phyloP scores from a whole-genome alignment of 176 grass and related monocot genomes.

The Musa acuminata region DNA sequence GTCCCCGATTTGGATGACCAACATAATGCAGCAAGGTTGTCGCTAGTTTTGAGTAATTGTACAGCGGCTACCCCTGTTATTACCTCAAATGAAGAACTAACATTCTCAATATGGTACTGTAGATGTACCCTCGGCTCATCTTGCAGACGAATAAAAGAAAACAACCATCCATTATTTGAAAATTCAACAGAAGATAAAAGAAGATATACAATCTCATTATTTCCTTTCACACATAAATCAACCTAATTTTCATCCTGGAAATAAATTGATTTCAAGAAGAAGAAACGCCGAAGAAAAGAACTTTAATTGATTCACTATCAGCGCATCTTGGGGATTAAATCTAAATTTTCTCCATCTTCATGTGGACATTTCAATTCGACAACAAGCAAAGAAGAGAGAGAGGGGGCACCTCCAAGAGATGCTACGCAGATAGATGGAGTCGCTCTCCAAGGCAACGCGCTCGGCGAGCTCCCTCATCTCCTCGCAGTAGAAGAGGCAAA shows the following conservation, averaged over 20 bases:
- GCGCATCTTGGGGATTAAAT: no score
- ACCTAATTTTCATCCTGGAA: not conserved
- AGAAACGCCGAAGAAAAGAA: not conserved
- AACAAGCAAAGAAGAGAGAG: not conserved
- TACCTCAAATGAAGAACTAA: no score
- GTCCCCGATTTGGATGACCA: not conserved
- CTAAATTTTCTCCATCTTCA: not conserved
- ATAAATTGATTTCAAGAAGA: not conserved
- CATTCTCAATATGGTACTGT: no score
- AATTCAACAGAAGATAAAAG: not conserved
- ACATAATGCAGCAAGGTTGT: not conserved
- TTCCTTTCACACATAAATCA: not conserved
- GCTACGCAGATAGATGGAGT: conserved; percentile 63
- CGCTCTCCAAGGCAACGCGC: conserved; percentile 49
- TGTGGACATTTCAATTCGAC: not conserved
- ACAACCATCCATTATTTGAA: no score
- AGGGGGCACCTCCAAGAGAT: conserved; percentile 65
- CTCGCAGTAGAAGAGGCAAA: conserved; percentile 80
- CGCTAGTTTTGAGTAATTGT: no score
- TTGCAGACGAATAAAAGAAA: not conserved
- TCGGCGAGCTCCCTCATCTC: conserved; percentile 70
- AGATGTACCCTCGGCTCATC: not conserved
- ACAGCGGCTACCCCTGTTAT: no score
- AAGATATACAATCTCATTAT: not conserved
- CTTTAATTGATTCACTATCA: no score